phyloP scores from a whole-genome alignment of 345 rosid genomes.

The Adansonia digitata region DNA sequence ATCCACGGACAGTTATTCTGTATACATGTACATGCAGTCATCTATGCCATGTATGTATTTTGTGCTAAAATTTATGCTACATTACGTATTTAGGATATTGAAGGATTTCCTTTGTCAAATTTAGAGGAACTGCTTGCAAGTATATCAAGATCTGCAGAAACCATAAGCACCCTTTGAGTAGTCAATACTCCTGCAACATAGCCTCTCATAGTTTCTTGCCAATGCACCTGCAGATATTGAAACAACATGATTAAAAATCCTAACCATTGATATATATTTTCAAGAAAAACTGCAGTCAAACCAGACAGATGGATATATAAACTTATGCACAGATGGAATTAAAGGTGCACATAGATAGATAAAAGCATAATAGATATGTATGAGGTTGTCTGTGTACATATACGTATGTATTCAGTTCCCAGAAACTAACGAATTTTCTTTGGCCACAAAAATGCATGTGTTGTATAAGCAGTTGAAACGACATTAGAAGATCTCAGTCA shows the following conservation, averaged over 20 bases:
- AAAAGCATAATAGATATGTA: neutral
- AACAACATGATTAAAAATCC: neutral
- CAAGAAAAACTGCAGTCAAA: constrained; percentile 7
- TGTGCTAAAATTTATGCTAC: neutral
- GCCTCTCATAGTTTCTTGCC: constrained; percentile 94
- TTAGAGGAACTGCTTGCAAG: constrained; percentile 76
- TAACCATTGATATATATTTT: neutral
- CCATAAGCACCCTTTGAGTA: constrained; percentile 87
- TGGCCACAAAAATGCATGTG: neutral
- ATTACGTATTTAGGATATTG: constrained; percentile 62
- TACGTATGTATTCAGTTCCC: neutral
- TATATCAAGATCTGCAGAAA: constrained; percentile 82
- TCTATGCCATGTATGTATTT: neutral
- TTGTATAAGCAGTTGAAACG: neutral
- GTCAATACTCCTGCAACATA: constrained; percentile 92
- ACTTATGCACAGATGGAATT: neutral
- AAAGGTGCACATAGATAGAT: neutral
- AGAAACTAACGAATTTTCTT: neutral
- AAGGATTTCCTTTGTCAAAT: constrained; percentile 89
- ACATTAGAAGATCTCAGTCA: neutral
- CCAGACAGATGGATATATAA: neutral
- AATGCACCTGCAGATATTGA: constrained; percentile 58
- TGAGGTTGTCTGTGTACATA: neutral
- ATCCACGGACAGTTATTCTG: neutral
- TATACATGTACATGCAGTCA: neutral